Conservation (phyloP, 2,329 filamentous ascomycete species). For the Ophiostoma novo-ulmi region DNA sequence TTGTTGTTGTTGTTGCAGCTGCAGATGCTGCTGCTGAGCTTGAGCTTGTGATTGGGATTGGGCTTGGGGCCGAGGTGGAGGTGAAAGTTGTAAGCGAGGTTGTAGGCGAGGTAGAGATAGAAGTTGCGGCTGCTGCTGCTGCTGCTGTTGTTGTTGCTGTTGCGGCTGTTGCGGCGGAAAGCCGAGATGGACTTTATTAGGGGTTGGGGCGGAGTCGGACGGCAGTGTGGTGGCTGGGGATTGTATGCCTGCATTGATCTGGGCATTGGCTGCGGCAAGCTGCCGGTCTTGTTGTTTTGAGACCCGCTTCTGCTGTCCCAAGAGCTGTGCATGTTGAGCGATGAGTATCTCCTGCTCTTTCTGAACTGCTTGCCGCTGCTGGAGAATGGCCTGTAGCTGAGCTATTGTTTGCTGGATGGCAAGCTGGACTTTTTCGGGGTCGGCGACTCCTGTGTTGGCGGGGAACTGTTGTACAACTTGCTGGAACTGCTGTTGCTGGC, state of each 20-base stretch:
- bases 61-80: background rate
- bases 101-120: background rate
- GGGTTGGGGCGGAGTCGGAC: background rate
- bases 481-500: background rate
- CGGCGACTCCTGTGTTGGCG: background rate
- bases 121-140: background rate
- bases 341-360: background rate
- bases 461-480: background rate
- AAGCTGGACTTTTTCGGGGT: background rate
- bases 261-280: background rate
- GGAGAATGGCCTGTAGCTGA: background rate
- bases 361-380: background rate
- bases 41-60: no score
- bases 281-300: background rate
- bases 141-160: background rate
- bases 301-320: background rate
- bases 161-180: background rate
- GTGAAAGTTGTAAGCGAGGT: background rate
- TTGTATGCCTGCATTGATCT: background rate
- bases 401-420: background rate
- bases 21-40: background rate
- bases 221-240: background rate
- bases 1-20: background rate
- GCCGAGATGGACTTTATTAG: background rate
- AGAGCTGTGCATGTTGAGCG: background rate